These are phyloP conservation scores for Ganoderma sinense DNA, from an alignment of 1,284 basidiomycete species.

Conservation along the genomic window DNA sequence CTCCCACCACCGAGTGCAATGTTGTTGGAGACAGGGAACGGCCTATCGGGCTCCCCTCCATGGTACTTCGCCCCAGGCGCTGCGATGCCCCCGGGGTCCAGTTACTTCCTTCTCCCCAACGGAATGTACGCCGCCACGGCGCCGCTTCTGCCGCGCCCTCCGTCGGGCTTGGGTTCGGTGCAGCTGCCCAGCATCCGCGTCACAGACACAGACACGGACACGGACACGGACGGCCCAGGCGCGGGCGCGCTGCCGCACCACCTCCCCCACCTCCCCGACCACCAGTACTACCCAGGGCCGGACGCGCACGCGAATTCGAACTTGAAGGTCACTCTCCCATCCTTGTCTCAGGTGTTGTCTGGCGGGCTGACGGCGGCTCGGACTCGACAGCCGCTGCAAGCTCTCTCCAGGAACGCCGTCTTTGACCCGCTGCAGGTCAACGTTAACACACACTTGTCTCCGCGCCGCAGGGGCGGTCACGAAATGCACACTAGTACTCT, in stretches of 20 bases:
- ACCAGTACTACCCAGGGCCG: too few species aligned
- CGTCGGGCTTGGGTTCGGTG: slow-evolving; percentile 4
- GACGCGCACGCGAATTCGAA: too few species aligned
- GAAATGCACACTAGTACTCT: too few species aligned
- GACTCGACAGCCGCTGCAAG: slow-evolving; percentile 17
- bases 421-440: not conserved
- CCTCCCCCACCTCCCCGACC: too few species aligned
- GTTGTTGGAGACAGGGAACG: not conserved
- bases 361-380: slow-evolving; percentile 13
- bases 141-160: not conserved
- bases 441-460: not conserved
- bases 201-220: not conserved
- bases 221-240: not conserved
- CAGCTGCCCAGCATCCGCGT: slow-evolving; percentile 23
- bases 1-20: not conserved
- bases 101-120: not conserved
- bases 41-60: not conserved
- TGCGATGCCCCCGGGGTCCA: not conserved
- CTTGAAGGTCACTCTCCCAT: slow-evolving; percentile 23
- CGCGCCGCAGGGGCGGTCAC: not conserved
- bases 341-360: slow-evolving; percentile 18
- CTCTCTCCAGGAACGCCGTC: slow-evolving; percentile 5
- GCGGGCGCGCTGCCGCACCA: not conserved
- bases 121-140: not conserved
- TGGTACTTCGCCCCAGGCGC: slow-evolving; percentile 7